These are phyloP conservation scores for Vitrella brassicaformis DNA, from an alignment of 73 alveolate species.

Conservation along the genomic window DNA sequence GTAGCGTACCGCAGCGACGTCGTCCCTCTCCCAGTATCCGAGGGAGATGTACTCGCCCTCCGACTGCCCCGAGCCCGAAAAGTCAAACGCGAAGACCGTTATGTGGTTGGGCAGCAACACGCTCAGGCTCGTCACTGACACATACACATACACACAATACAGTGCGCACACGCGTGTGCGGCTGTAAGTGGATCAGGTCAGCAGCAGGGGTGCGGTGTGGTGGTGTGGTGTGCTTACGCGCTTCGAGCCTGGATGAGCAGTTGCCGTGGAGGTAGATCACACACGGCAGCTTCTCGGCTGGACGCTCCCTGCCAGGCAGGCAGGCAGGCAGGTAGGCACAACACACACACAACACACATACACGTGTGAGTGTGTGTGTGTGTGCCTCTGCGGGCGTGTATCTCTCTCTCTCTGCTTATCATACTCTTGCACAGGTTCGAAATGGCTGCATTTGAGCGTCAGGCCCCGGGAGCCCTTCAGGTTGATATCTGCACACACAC, in stretches of 20 bases:
- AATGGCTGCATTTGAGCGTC: slow-evolving; percentile 65
- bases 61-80: slow-evolving; percentile 64
- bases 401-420: too few relatives aligned
- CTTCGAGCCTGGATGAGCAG: slow-evolving; percentile 80
- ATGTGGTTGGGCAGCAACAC: slow-evolving; percentile 35
- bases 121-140: not conserved
- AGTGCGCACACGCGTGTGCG: too few relatives aligned
- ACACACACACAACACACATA: too few relatives aligned
- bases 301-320: slow-evolving; percentile 25
- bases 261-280: slow-evolving; percentile 71
- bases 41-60: slow-evolving; percentile 74
- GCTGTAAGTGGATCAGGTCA: too few relatives aligned
- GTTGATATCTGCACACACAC: slow-evolving; percentile 48
- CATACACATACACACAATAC: too few relatives aligned
- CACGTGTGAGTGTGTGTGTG: too few relatives aligned
- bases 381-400: too few relatives aligned
- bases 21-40: slow-evolving; percentile 90
- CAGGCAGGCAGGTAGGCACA: not conserved
- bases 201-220: too few relatives aligned
- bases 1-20: slow-evolving; percentile 73
- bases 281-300: slow-evolving; percentile 68
- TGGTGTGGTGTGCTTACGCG: too few relatives aligned
- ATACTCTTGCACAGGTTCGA: slow-evolving; percentile 46
- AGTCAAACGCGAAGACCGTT: slow-evolving; percentile 76
- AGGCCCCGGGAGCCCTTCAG: slow-evolving; percentile 45